Conservation (phyloP, 2,329 filamentous ascomycete genomes). For the Lecanicillium sp. region DNA sequence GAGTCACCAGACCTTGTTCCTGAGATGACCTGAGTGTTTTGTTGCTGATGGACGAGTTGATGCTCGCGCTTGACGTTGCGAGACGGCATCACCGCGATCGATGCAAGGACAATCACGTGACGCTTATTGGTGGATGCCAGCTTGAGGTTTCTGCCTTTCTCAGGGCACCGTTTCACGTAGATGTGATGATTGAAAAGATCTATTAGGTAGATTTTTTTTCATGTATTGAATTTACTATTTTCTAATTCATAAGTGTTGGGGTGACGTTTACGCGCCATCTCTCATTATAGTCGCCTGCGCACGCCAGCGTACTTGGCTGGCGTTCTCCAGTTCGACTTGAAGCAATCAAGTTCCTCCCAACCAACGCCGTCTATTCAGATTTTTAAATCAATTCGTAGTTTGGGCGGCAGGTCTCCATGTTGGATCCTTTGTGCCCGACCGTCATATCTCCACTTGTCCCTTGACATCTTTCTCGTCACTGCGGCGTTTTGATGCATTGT, state of each 20-base stretch:
- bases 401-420: too few species aligned
- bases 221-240: slow-evolving; percentile 1
- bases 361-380: slow-evolving; percentile 8
- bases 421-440: too few species aligned
- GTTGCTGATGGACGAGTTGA: background rate
- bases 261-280: slow-evolving; percentile 3
- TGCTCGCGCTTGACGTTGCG: slow-evolving; percentile 12
- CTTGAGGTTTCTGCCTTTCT: too few species aligned
- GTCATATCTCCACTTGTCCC: too few species aligned
- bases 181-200: too few species aligned
- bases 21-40: background rate
- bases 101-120: slow-evolving; percentile 3
- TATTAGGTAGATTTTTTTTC: background rate
- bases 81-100: background rate
- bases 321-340: slow-evolving; percentile 3
- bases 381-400: too few species aligned
- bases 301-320: background rate
- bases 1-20: background rate
- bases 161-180: too few species aligned
- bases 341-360: slow-evolving; percentile 2
- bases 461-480: too few species aligned
- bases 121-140: too few species aligned
- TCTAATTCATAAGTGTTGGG: slow-evolving; percentile 5
- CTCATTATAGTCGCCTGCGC: background rate
- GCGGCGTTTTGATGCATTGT: too few species aligned